Evolutionary conservation across 1,139 yeast species (phyloP), one percentile per base, ranked within the genome.

Genomic region (Saccharomycopsis phalli): DNA sequence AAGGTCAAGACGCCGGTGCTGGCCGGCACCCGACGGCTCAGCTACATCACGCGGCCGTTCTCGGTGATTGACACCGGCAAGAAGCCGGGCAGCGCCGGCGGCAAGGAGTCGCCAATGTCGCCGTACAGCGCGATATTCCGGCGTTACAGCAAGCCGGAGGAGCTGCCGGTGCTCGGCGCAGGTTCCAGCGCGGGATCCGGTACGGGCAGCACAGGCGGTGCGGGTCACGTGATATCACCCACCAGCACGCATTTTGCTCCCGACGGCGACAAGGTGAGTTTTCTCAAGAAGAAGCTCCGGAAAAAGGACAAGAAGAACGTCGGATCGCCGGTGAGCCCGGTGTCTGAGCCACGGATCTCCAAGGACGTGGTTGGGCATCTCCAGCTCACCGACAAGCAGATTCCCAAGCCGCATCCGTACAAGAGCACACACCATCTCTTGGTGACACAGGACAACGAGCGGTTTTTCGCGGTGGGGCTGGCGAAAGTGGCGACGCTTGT

Each of bases 401-500:
- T 63, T 8, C 72, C 73, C 0, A 53, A 51, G 43, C 47, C 47
- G 37, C 50, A 22, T 18, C 41, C 44, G 33, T 37, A 32, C 26
- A 34, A 48, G 19, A 43, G 52, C 11, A 60, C 58, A 34, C 51
- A 54, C 14, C 63, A 57, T 46, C 58, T 81, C 8, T 58, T 84
- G 43, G 71, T 73, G 0, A 80, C 93, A 0, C 61, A 61, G 25
- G 87, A 86, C 54, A 77, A 79, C 50, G 50, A 51, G 13, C 58
- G 55, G 16, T 86, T 74, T 54, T 58, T 60, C 3, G 71, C 82
- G 0, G 55, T 81, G 1, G 64, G 67, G 37, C 55, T 59, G 31
- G 68, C 53, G 0, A 55, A 54, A n/a, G 52, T 62, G 27, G 50
- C 50, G 1, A 51, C 55, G 18, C 47, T 60, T 2, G 56, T 53